Evolutionary conservation across 495 filamentous ascomycete genomes (phyloP).

Genomic region (Cenococcum geophilum): DNA sequence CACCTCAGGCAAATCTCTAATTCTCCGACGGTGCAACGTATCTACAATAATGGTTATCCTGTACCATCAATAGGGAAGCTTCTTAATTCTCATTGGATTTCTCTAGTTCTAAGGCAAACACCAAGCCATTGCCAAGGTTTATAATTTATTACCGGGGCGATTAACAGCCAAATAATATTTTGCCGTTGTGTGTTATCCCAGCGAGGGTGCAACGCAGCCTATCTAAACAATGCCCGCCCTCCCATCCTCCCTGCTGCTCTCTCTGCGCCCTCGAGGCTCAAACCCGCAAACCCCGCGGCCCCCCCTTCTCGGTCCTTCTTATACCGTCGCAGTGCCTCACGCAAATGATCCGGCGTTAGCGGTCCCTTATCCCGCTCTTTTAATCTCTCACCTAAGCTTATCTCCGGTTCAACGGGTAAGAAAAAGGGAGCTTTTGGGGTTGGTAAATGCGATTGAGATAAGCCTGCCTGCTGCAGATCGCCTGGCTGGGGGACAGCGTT

Average conservation of each 20-base stretch:
- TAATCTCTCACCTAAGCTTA: constrained; percentile 32
- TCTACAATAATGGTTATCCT: too few relatives aligned
- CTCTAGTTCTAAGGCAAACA: too few relatives aligned
- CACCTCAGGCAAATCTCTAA: too few relatives aligned
- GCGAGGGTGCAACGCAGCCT: constrained; percentile 14
- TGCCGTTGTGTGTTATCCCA: neutral
- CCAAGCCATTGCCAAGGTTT: too few relatives aligned
- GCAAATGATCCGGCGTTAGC: constrained; percentile 72
- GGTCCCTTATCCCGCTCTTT: constrained; percentile 53
- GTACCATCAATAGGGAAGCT: too few relatives aligned
- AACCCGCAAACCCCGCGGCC: constrained; percentile 64
- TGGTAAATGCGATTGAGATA: neutral
- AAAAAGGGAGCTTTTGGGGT: constrained; percentile 2
- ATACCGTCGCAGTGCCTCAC: constrained; percentile 70
- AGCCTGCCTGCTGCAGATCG: constrained; percentile 10
- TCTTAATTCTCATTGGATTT: too few relatives aligned
- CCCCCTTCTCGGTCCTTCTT: constrained; percentile 60
- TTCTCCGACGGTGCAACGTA: too few relatives aligned
- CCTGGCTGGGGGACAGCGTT: constrained; percentile 4
- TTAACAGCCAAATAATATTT: too few relatives aligned
- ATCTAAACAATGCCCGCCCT: constrained; percentile 39
- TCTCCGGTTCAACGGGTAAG: constrained; percentile 13
- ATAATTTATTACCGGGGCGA: too few relatives aligned
- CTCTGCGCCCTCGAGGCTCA: constrained; percentile 54
- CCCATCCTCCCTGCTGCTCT: constrained; percentile 34